Percentiles rank a stretch among this genome's conserved stretches.
These are phyloP conservation scores for Platanthera zijinensis DNA, from an alignment of 106 monocot species.

Conservation along the genomic window DNA sequence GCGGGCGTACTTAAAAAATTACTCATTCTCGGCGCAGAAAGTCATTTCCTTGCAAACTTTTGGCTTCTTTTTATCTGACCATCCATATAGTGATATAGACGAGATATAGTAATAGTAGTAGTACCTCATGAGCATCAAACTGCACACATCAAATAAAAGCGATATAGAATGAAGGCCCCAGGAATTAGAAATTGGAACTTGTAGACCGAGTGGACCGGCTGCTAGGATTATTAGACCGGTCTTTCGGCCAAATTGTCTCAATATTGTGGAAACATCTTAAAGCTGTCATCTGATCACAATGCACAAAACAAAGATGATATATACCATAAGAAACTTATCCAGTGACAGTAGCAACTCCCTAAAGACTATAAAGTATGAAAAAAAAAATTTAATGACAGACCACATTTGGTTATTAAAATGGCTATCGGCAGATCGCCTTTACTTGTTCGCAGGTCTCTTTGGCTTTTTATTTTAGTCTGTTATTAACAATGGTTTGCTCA, in stretches of 20 bases:
- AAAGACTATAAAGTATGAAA: too few relatives aligned
- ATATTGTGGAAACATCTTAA: conserved; percentile 70
- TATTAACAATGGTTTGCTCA: background rate
- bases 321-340: background rate
- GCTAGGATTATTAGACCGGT: conserved; percentile 34
- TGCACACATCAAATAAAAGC: too few relatives aligned
- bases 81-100: too few relatives aligned
- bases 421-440: background rate
- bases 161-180: background rate
- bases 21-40: background rate
- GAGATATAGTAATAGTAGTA: too few relatives aligned
- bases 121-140: too few relatives aligned
- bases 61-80: too few relatives aligned
- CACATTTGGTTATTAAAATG: background rate
- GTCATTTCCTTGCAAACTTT: too few relatives aligned
- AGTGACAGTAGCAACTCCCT: background rate
- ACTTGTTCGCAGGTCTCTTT: too few relatives aligned
- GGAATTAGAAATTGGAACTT: conserved; percentile 12
- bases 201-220: conserved; percentile 51
- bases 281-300: conserved; percentile 49
- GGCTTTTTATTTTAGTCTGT: too few relatives aligned
- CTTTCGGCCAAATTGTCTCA: conserved; percentile 74
- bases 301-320: background rate
- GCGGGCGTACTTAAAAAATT: too few relatives aligned
- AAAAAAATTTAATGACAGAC: too few relatives aligned